phyloP scores from a whole-genome alignment of 805 yeast genomes.

The Candida tallmaniae region DNA sequence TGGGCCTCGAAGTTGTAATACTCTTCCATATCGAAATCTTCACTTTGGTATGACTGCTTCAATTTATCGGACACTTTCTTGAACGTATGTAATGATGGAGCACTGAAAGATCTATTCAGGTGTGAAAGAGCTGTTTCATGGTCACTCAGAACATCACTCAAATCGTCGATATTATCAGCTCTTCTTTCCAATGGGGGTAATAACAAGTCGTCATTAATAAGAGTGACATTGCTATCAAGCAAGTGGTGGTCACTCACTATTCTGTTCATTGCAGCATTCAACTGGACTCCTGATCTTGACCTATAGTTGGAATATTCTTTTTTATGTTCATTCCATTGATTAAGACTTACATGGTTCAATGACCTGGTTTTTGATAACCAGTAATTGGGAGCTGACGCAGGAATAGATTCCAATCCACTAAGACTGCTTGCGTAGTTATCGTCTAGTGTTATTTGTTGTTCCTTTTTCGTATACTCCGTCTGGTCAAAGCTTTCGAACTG shows the following conservation, averaged over 20 bases:
- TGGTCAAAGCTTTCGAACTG: slow-evolving; percentile 24
- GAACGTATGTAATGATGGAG: slow-evolving; percentile 39
- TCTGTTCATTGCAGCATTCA: slow-evolving; percentile 16
- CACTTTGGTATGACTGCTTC: neutral
- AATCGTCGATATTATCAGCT: slow-evolving; percentile 22
- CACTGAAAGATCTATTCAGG: slow-evolving; percentile 29
- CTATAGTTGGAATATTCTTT: slow-evolving; percentile 21
- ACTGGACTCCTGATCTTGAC: slow-evolving; percentile 19
- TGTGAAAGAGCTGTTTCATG: slow-evolving; percentile 7
- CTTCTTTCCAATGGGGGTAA: slow-evolving; percentile 9
- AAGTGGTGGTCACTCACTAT: slow-evolving; percentile 16
- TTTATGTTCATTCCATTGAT: slow-evolving; percentile 29
- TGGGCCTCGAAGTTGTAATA: neutral
- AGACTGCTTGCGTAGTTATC: slow-evolving; percentile 14
- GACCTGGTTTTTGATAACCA: slow-evolving; percentile 11
- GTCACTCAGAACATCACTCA: slow-evolving; percentile 20
- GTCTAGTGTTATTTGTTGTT: too few species aligned
- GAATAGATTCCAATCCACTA: slow-evolving; percentile 25
- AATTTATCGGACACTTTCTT: slow-evolving; percentile 17
- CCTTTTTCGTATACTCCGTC: slow-evolving; percentile 10
- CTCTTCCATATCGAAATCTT: neutral
- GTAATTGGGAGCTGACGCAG: slow-evolving; percentile 9
- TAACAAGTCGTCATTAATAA: slow-evolving; percentile 6
- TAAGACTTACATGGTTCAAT: slow-evolving; percentile 20
- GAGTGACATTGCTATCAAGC: slow-evolving; percentile 8